Evolutionary conservation across 768 basidiomycete genomes (phyloP), one percentile per base, ranked within the genome.

Genomic region (Psilocybe azurescens): DNA sequence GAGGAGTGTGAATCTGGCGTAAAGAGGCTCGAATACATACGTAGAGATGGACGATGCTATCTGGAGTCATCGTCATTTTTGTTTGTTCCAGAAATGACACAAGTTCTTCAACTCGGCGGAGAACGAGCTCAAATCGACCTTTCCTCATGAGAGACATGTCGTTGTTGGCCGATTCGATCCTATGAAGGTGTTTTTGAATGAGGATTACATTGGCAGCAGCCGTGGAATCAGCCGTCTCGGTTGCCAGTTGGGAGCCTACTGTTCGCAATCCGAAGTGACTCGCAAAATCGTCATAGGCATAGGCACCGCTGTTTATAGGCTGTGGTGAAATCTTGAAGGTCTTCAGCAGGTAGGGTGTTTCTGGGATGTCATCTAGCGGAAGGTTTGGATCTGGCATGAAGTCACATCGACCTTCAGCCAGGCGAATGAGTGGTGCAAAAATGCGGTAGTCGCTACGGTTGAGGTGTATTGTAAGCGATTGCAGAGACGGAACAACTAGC

Each of bases 331-430:
- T 36, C 18, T 47, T 0, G 51, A 36, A 36, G 53, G 59, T 54
- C 20, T 18, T 48, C 29, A 10, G 10, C 30, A 20, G 41, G n/a
- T 13, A 44, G 13, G 5, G 50, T 33, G 8, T 7, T 48, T 20
- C 14, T 20, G 20, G 5, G n/a, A 14, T 44, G 41, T 0, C 41
- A 44, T 16, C 14, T 44, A 13, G 2, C 41, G 14, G 8, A 16
- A 16, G 1, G 14, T 44, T n/a, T 44, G 33, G 20, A 39, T 32
- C 38, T 7, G 57, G 39, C 32, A 58, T 9, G 24, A 61, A 54
- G 41, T 67, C 66, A 32, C 66, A 67, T 18, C 66, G 60, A 3
- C 44, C 38, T 24, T 49, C 38, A 5, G 63, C 63, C 32, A 67
- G 56, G 46, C 47, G 47, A 10, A 36, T 51, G 39, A 67, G 54